Percentiles rank a stretch among this genome's conserved stretches.
These are phyloP conservation scores for Ophiocordyceps camponoti-saundersi DNA, from an alignment of 2,329 filamentous ascomycete species.

Conservation along the genomic window DNA sequence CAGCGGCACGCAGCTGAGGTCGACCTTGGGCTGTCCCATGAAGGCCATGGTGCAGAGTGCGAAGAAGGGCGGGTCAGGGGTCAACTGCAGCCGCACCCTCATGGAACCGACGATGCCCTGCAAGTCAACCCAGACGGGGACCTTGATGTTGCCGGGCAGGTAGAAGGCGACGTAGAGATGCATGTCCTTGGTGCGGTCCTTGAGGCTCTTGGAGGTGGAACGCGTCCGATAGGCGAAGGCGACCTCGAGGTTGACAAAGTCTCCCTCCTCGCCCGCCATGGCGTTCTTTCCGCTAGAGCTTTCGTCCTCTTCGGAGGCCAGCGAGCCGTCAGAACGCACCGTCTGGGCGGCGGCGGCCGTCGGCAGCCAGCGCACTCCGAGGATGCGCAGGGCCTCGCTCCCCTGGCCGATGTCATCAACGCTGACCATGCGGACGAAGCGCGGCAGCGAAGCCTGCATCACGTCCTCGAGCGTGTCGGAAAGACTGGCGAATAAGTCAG, in stretches of 20 bases:
- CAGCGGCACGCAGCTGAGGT: constrained; percentile 52
- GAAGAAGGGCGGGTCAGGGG: constrained; percentile 64
- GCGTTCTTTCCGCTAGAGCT: constrained; percentile 23
- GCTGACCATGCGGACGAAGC: constrained; percentile 54
- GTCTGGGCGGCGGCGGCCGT: constrained; percentile 49
- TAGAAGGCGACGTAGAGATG: constrained; percentile 60
- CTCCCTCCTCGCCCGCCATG: constrained; percentile 61
- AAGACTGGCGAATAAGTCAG: constrained; percentile 52
- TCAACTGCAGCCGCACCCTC: constrained; percentile 53
- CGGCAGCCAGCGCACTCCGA: constrained; percentile 56
- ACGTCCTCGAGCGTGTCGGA: constrained; percentile 61
- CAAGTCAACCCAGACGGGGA: constrained; percentile 59
- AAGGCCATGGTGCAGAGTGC: constrained; percentile 59
- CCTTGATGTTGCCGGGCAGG: constrained; percentile 33
- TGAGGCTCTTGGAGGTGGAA: constrained; percentile 41
- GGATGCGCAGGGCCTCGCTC: constrained; percentile 50
- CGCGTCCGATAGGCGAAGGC: constrained; percentile 57
- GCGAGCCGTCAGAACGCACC: constrained; percentile 39
- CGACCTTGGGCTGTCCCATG: constrained; percentile 57
- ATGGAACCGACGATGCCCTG: constrained; percentile 55
- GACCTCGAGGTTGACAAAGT: constrained; percentile 62
- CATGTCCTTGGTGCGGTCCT: constrained; percentile 47
- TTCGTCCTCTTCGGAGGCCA: constrained; percentile 17
- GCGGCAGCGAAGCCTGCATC: constrained; percentile 61
- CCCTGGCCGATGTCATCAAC: constrained; percentile 64